Conservation (phyloP, 495 filamentous ascomycete genomes). For the Lindgomyces ingoldianus region DNA sequence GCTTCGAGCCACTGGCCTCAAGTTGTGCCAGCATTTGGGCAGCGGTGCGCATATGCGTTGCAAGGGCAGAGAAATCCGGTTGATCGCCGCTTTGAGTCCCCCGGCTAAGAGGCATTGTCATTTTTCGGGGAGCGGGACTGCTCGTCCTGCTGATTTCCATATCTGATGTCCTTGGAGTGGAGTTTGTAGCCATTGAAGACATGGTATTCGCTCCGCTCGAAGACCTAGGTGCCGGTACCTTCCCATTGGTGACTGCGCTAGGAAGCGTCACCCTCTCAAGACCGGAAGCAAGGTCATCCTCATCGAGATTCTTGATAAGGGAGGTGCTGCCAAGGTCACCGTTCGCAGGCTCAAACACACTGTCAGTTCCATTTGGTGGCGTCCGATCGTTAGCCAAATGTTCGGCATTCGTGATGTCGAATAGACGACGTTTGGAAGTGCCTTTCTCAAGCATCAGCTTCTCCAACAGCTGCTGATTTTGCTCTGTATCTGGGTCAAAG, state of each 20-base stretch:
- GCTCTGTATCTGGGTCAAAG: conserved; percentile 66
- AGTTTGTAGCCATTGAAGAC: conserved; percentile 52
- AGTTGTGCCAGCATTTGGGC: conserved; percentile 78
- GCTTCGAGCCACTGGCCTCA: conserved; percentile 68
- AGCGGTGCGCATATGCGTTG: conserved; percentile 76
- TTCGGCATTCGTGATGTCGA: conserved; percentile 63
- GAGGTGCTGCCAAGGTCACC: conserved; percentile 71
- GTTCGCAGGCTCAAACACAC: conserved; percentile 71
- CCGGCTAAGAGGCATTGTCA: conserved; percentile 49
- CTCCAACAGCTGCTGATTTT: conserved; percentile 63
- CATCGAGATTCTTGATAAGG: conserved; percentile 56
- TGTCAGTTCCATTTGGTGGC: conserved; percentile 57
- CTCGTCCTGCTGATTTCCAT: conserved; percentile 59
- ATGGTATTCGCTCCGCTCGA: conserved; percentile 58
- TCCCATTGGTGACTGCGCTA: conserved; percentile 4
- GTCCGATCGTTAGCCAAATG: conserved; percentile 43
- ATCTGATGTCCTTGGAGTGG: conserved; percentile 62
- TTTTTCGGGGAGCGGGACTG: conserved; percentile 59
- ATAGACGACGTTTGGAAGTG: conserved; percentile 59
- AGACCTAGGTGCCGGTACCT: conserved; percentile 48
- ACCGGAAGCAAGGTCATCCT: conserved; percentile 39
- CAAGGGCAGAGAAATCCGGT: conserved; percentile 71
- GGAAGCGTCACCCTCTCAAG: conserved; percentile 24
- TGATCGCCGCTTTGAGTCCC: conserved; percentile 50
- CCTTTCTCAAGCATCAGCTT: conserved; percentile 64